phyloP scores from a whole-genome alignment of 2,329 filamentous ascomycete genomes.

The Microdochium nivale region DNA sequence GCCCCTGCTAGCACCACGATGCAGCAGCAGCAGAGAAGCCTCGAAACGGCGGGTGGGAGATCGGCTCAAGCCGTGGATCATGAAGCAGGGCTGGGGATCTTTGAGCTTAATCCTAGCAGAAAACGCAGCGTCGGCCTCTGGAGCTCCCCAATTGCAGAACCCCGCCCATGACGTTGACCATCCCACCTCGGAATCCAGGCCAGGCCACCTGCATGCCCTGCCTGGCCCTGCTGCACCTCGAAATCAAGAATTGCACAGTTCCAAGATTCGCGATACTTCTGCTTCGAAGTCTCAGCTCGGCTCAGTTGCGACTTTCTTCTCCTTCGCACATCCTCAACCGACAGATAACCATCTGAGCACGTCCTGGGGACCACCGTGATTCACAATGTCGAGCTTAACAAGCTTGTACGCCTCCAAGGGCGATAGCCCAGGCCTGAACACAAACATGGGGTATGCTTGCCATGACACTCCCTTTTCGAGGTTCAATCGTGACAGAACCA shows the following conservation, averaged over 20 bases:
- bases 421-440: constrained; percentile 13
- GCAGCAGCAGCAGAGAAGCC: neutral
- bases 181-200: too few relatives aligned
- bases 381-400: constrained; percentile 16
- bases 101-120: too few relatives aligned
- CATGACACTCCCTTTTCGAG: neutral
- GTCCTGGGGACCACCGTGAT: neutral
- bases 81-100: too few relatives aligned
- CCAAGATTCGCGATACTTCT: too few relatives aligned
- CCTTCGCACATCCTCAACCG: too few relatives aligned
- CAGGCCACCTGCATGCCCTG: too few relatives aligned
- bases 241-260: neutral
- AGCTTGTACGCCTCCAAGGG: constrained; percentile 16
- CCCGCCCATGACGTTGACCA: neutral
- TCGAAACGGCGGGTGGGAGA: neutral
- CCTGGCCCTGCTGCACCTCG: too few relatives aligned
- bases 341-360: neutral
- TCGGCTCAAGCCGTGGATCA: too few relatives aligned
- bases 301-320: too few relatives aligned
- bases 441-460: neutral
- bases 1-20: too few relatives aligned
- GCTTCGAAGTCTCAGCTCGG: too few relatives aligned
- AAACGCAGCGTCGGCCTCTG: neutral
- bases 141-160: neutral
- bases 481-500: constrained; percentile 2